phyloP scores from a whole-genome alignment of 768 basidiomycete genomes.

The Boletales sp. region DNA sequence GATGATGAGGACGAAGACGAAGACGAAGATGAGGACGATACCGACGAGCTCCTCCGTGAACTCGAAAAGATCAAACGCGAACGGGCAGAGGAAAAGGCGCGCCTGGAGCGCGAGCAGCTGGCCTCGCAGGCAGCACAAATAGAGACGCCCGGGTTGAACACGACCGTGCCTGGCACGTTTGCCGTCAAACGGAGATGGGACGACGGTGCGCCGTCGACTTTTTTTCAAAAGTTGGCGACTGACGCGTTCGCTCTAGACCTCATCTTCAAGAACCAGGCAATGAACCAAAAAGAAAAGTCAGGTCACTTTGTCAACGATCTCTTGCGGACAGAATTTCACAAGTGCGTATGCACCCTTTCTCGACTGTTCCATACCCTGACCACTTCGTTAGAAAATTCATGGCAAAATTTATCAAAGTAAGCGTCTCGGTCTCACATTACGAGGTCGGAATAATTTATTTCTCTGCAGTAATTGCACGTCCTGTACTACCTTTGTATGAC shows the following conservation, averaged over 20 bases:
- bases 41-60: conserved; percentile 90
- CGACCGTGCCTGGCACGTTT: conserved; percentile 77
- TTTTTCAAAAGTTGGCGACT: neutral
- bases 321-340: conserved; percentile 90
- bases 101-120: conserved; percentile 73
- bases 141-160: conserved; percentile 69
- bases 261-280: conserved; percentile 98
- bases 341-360: conserved; percentile 44
- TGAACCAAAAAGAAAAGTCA: conserved; percentile 55
- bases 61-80: conserved; percentile 99
- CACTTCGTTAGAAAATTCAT: conserved; percentile 72
- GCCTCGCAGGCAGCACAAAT: conserved; percentile 62
- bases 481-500: neutral
- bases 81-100: conserved; percentile 87
- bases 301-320: conserved; percentile 97
- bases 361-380: conserved; percentile 7
- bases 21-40: conserved; percentile 58
- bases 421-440: neutral
- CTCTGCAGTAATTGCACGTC: conserved; percentile 7
- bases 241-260: conserved; percentile 53
- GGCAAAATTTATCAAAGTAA: conserved; percentile 85
- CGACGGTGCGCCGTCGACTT: conserved; percentile 59
- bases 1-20: conserved; percentile 60
- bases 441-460: neutral
- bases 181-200: conserved; percentile 94